Evolutionary conservation across 164 flowering plant genomes (phyloP).

Genomic region (Kingdonia uniflora): DNA sequence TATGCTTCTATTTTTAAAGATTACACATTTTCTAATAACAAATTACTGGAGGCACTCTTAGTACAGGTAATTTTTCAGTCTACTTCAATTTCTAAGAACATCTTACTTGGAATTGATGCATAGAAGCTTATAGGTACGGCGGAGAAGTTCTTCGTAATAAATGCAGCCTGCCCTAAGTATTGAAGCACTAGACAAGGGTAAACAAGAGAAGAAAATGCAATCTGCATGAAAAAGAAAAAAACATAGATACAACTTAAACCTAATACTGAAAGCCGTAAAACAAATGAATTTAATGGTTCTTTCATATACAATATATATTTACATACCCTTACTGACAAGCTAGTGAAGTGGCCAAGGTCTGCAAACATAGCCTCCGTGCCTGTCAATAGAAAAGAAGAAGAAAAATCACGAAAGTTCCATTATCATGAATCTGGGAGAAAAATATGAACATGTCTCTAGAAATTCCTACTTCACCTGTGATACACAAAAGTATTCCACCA

Average conservation of each 20-base stretch:
- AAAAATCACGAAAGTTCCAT: too few relatives aligned
- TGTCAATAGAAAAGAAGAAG: conserved; percentile 8
- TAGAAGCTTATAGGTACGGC: background rate
- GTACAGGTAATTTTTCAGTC: background rate
- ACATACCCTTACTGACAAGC: conserved; percentile 10
- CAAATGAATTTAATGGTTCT: background rate
- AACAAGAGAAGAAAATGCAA: conserved; percentile 3
- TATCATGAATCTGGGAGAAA: too few relatives aligned
- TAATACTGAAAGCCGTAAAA: background rate
- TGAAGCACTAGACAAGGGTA: conserved; percentile 4
- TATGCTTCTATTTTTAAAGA: background rate
- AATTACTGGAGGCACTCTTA: too few relatives aligned
- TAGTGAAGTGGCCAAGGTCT: conserved; percentile 75
- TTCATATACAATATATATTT: background rate
- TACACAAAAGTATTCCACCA: background rate
- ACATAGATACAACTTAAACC: background rate
- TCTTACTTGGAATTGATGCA: background rate
- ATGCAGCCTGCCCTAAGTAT: conserved; percentile 9
- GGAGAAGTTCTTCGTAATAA: background rate
- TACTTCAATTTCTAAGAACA: background rate
- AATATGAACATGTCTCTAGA: too few relatives aligned
- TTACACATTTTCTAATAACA: too few relatives aligned
- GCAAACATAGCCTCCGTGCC: conserved; percentile 84
- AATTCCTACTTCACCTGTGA: background rate
- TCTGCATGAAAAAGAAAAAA: background rate